Evolutionary conservation across 305 asterid genomes (phyloP).

Genomic region (Euphrasia arctica): DNA sequence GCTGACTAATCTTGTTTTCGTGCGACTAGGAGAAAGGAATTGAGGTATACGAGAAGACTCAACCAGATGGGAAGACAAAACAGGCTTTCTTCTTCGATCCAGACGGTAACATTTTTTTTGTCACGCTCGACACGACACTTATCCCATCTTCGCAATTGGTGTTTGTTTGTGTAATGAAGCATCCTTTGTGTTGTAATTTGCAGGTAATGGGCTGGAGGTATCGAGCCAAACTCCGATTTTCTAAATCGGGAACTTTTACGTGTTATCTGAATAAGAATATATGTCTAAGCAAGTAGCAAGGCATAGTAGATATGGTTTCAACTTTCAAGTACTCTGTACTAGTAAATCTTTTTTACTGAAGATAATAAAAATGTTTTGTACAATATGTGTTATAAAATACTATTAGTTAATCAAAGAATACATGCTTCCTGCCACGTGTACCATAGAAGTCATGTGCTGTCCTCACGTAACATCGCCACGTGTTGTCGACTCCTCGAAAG

Average conservation of each 20-base stretch:
- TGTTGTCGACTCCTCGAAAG: not conserved
- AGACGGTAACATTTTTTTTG: constrained; percentile 47
- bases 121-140: not conserved
- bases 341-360: too few species aligned
- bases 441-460: constrained; percentile 8
- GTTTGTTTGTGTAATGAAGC: not conserved
- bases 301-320: not conserved
- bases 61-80: constrained; percentile 67
- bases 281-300: not conserved
- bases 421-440: constrained; percentile 24
- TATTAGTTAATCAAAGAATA: too few species aligned
- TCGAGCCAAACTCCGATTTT: constrained; percentile 42
- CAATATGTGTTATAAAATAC: too few species aligned
- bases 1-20: not conserved
- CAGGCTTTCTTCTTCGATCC: constrained; percentile 94
- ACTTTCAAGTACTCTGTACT: not conserved
- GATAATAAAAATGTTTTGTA: too few species aligned
- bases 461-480: constrained; percentile 19
- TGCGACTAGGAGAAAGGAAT: constrained; percentile 65
- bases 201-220: constrained; percentile 90
- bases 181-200: constrained; percentile 6
- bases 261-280: not conserved
- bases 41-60: constrained; percentile 48
- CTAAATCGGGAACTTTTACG: constrained; percentile 15
- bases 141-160: not conserved